Evolutionary conservation across 1,139 yeast genomes (phyloP).

Genomic region (Candida sp.): DNA sequence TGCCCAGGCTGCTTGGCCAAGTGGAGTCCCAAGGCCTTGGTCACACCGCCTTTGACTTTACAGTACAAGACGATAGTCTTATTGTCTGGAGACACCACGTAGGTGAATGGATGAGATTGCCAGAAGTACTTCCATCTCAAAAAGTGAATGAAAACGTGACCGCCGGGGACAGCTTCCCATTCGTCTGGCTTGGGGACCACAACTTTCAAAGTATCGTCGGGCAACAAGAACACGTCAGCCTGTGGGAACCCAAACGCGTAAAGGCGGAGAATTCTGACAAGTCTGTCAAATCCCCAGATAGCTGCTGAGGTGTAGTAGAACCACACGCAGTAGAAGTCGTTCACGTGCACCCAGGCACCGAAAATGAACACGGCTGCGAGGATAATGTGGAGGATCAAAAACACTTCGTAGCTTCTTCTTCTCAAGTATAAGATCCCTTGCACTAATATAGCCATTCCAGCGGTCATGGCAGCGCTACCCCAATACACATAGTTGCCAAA

Average conservation of each 20-base stretch:
- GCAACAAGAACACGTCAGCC: conserved; percentile 34
- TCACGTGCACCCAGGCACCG: conserved; percentile 48
- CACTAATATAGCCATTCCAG: conserved; percentile 35
- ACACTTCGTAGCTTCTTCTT: conserved; percentile 46
- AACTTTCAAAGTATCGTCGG: conserved; percentile 44
- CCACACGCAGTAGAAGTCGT: conserved; percentile 40
- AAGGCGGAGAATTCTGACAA: conserved; percentile 36
- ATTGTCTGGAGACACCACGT: conserved; percentile 23
- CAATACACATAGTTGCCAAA: conserved; percentile 25
- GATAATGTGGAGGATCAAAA: conserved; percentile 42
- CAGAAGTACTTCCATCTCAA: conserved; percentile 36
- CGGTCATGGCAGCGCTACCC: conserved; percentile 35
- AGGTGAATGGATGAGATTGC: conserved; percentile 42
- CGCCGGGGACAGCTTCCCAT: conserved; percentile 52
- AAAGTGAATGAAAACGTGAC: conserved; percentile 55
- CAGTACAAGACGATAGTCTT: conserved; percentile 27
- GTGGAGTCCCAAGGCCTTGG: conserved; percentile 33
- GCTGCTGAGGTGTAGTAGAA: conserved; percentile 42
- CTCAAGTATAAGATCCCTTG: conserved; percentile 46
- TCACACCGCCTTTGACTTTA: conserved; percentile 43
- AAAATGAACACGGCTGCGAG: conserved; percentile 43
- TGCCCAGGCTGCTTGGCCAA: conserved; percentile 31
- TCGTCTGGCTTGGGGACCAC: conserved; percentile 40
- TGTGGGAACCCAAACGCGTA: conserved; percentile 41
- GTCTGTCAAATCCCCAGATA: conserved; percentile 49